These are phyloP conservation scores for Alternaria angustiovoidea DNA, from an alignment of 2,329 filamentous ascomycete species.

Conservation along the genomic window DNA sequence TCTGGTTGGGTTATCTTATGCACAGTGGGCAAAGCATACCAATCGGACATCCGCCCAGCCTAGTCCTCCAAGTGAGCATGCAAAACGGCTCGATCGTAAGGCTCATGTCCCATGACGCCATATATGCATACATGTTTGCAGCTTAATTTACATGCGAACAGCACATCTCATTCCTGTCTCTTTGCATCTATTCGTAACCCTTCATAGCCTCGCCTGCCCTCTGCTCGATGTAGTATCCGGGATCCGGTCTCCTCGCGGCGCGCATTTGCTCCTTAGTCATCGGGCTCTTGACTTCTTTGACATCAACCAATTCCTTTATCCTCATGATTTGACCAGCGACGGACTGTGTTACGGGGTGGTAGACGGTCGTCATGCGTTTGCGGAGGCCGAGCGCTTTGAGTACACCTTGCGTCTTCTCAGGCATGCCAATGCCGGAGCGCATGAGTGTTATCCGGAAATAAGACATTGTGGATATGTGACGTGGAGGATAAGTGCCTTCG, in stretches of 20 bases:
- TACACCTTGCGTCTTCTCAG: constrained; percentile 76
- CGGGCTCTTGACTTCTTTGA: constrained; percentile 75
- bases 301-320: constrained; percentile 89
- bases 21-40: neutral
- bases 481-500: neutral
- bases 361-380: constrained; percentile 85
- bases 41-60: neutral
- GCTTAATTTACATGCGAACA: neutral
- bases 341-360: constrained; percentile 82
- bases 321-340: constrained; percentile 91
- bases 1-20: neutral
- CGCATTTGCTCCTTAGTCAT: constrained; percentile 74
- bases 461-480: constrained; percentile 62
- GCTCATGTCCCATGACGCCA: neutral
- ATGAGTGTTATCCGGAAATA: constrained; percentile 93
- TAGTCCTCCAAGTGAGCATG: neutral
- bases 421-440: constrained; percentile 88
- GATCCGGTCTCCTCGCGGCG: constrained; percentile 75
- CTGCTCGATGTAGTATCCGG: constrained; percentile 81
- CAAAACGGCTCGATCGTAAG: neutral
- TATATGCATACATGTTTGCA: neutral
- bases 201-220: constrained; percentile 36
- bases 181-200: constrained; percentile 16
- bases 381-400: constrained; percentile 85
- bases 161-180: neutral